These are phyloP conservation scores for Abrus precatorius DNA, from an alignment of 306 rosid species.

Conservation along the genomic window DNA sequence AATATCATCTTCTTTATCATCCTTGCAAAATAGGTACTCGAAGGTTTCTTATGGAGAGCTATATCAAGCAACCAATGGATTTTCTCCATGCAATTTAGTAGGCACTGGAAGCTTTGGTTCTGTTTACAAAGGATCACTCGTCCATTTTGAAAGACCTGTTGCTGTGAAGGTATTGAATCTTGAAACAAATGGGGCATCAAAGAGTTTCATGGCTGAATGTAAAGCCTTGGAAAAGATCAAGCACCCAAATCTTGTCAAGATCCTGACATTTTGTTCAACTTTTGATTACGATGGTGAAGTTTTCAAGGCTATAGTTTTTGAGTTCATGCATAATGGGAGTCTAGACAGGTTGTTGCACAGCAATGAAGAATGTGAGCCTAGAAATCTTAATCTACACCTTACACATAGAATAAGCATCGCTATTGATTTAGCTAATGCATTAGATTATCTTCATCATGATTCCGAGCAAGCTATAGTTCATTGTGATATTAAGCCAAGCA, in stretches of 20 bases:
- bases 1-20: background rate
- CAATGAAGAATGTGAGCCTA: background rate
- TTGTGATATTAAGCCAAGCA: conserved; percentile 62
- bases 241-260: conserved; percentile 50
- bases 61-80: conserved; percentile 55
- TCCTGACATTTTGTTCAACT: conserved; percentile 51
- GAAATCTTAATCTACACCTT: conserved; percentile 1
- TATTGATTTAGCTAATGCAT: conserved; percentile 54
- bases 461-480: conserved; percentile 45
- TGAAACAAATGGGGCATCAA: conserved; percentile 46
- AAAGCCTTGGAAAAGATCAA: conserved; percentile 34
- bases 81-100: conserved; percentile 48
- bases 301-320: conserved; percentile 52
- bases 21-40: background rate
- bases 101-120: conserved; percentile 49
- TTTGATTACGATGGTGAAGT: conserved; percentile 47
- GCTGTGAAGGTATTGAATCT: conserved; percentile 56
- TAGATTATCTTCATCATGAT: conserved; percentile 56
- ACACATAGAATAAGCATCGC: conserved; percentile 40
- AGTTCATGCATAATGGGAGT: conserved; percentile 58
- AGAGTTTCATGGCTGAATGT: conserved; percentile 54
- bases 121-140: conserved; percentile 51
- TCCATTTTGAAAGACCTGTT: conserved; percentile 21
- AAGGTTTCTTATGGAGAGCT: conserved; percentile 50
- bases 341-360: conserved; percentile 44